phyloP scores from a whole-genome alignment of 768 basidiomycete species.

The Cantharellus anzutake region DNA sequence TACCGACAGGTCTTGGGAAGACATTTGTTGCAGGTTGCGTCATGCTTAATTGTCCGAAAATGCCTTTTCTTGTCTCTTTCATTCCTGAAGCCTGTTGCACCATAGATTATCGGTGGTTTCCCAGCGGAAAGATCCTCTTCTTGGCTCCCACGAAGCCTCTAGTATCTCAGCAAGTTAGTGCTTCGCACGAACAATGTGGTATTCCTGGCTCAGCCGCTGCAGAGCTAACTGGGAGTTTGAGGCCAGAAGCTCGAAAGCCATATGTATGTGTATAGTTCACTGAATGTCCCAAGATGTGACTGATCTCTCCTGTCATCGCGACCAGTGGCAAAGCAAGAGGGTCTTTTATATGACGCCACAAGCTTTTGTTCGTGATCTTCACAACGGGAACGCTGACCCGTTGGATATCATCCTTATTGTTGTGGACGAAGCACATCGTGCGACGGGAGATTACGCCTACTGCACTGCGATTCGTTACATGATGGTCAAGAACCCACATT shows the following conservation, averaged over 20 bases:
- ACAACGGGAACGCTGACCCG: constrained; percentile 16
- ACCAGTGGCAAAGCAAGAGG: constrained; percentile 61
- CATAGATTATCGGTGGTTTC: constrained; percentile 81
- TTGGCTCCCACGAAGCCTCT: constrained; percentile 93
- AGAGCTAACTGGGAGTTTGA: constrained; percentile 69
- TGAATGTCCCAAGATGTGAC: not conserved
- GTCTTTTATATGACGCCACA: constrained; percentile 96
- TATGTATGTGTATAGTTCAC: constrained; percentile 7
- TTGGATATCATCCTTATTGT: not conserved
- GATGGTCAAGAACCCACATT: constrained; percentile 88
- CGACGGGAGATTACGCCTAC: constrained; percentile 85
- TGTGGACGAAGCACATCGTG: constrained; percentile 86
- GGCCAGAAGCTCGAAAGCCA: constrained; percentile 29
- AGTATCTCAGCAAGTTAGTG: constrained; percentile 85
- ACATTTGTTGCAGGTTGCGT: constrained; percentile 95
- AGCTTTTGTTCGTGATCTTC: constrained; percentile 76
- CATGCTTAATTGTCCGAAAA: constrained; percentile 68
- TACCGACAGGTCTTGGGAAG: constrained; percentile 94
- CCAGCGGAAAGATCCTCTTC: constrained; percentile 80
- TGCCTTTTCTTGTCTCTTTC: constrained; percentile 5
- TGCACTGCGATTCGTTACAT: constrained; percentile 68
- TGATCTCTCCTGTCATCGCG: not conserved
- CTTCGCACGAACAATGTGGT: constrained; percentile 84
- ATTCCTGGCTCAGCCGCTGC: constrained; percentile 74
- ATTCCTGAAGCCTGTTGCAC: constrained; percentile 4